Base-by-base conservation (phyloP, 2,329 filamentous ascomycete species). In the Aspergillus neotritici region DNA sequence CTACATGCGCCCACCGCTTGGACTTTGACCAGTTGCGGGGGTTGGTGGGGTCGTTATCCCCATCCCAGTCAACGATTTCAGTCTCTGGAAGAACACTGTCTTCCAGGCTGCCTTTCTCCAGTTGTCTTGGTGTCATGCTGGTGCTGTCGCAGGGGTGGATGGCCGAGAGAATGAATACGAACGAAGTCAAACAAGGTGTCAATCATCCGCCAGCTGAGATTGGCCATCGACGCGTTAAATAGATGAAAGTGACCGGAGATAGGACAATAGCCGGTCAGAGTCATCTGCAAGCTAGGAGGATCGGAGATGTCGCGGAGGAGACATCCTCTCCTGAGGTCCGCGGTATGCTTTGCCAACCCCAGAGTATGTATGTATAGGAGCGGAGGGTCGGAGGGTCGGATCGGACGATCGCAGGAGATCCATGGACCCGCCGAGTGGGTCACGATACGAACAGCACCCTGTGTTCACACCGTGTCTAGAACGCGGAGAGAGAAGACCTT, bases 41-140 rank as follows among this genome's bases (percentile, higher is more conserved):
- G 40, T 63, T 62, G 30, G 44, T 29, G 12, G 53, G 47, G 37
- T 60, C 57, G 29, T 56, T 42, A 28, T 45, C 44, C 13, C 54
- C 55, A 46, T 60, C 48, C 56, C 66, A 70, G 37, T 67, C 67
- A 41, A 67, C 47, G 5, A 48, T 5, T 7, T 44, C 29, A 16
- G 44, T 10, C 12, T 44, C 16, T 17, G 34, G 11, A 11, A 35
- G 10, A 15, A 7, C 34, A 15, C 16, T 43, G 15, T 38, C 32
- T 33, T 41, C 17, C 21, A 35, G 4, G 21, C 10, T 31, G 44
- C 48, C 50, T 44, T 55, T 41, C 32, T 46, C 37, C 16, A 44
- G 21, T 36, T 42, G 41, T 13, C 14, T 34, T 30, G 45, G 21
- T 17, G 30, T 34, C 32, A 17, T 44, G n/a, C 14, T 37, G 4